A percentile compares a stretch with the other conserved stretches of the same genome.
Evolutionary conservation across 768 basidiomycete genomes (phyloP).

Genomic region (Rhodotorula toruloides): DNA sequence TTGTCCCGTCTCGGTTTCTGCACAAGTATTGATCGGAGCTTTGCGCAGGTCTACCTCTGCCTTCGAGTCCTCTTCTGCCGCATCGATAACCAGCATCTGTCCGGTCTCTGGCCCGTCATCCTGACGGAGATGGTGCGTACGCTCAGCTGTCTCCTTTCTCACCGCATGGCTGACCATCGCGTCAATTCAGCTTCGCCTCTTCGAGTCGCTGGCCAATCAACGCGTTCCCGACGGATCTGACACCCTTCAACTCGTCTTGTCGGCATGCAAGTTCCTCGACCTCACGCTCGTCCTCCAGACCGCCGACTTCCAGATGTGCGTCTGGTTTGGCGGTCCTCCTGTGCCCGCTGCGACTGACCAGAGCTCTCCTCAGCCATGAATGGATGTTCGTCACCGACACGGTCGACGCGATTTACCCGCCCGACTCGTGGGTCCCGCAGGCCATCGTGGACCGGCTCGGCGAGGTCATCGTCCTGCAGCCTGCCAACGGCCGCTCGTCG

Average conservation of each 20-base stretch:
- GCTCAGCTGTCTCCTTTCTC: too few species aligned
- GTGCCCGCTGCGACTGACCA: background rate
- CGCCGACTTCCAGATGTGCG: slow-evolving; percentile 93
- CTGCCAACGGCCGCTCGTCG: background rate
- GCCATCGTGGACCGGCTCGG: slow-evolving; percentile 87
- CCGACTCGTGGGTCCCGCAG: slow-evolving; percentile 73
- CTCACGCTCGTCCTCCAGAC: slow-evolving; percentile 86
- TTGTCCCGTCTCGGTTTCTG: background rate
- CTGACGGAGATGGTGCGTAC: slow-evolving; percentile 75
- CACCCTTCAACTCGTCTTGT: slow-evolving; percentile 70
- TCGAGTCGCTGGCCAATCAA: slow-evolving; percentile 69
- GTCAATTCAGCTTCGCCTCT: slow-evolving; percentile 67
- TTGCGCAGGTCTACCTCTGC: slow-evolving; percentile 64
- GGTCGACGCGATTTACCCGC: slow-evolving; percentile 84
- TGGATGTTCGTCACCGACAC: slow-evolving; percentile 99
- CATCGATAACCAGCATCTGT: slow-evolving; percentile 80
- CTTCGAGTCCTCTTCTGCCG: slow-evolving; percentile 85
- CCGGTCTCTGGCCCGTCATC: slow-evolving; percentile 94
- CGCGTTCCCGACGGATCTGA: slow-evolving; percentile 78
- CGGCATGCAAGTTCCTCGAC: slow-evolving; percentile 91
- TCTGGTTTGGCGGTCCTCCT: background rate
- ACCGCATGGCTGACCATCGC: background rate
- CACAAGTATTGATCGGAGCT: background rate
- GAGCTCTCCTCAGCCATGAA: slow-evolving; percentile 59
- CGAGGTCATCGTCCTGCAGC: slow-evolving; percentile 53